Conservation (phyloP, 73 alveolate genomes). For the Tetrahymena thermophila region DNA sequence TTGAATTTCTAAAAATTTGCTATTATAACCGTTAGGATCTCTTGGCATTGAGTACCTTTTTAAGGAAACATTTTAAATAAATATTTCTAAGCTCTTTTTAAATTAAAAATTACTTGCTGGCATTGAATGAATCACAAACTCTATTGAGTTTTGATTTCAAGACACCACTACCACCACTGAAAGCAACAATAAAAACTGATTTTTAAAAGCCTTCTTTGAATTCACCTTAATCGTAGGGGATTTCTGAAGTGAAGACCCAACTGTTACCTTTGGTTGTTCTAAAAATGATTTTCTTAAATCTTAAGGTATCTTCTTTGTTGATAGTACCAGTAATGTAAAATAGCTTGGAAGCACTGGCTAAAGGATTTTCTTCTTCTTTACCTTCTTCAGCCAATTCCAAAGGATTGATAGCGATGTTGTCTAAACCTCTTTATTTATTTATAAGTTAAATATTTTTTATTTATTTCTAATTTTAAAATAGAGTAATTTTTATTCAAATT, state of each 20-base stretch:
- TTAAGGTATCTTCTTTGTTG: constrained; percentile 65
- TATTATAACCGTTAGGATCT: constrained; percentile 26
- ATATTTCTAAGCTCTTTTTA: background rate
- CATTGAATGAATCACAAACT: constrained; percentile 80
- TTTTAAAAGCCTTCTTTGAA: background rate
- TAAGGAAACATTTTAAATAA: too few relatives aligned
- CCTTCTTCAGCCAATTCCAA: background rate
- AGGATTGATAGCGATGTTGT: background rate
- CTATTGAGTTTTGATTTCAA: constrained; percentile 64
- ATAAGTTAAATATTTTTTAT: background rate
- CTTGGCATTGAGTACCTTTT: constrained; percentile 51
- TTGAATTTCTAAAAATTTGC: background rate
- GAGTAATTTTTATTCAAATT: too few relatives aligned
- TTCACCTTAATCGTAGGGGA: background rate
- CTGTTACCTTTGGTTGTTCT: constrained; percentile 94
- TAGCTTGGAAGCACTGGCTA: background rate
- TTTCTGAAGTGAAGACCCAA: constrained; percentile 26
- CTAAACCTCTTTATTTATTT: background rate
- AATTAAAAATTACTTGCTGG: constrained; percentile 49
- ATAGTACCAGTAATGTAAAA: constrained; percentile 75
- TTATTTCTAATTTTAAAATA: background rate
- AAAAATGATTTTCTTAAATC: constrained; percentile 81
- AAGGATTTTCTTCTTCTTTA: background rate
- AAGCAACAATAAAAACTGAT: constrained; percentile 65
- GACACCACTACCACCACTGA: constrained; percentile 70